Evolutionary conservation across 768 basidiomycete species (phyloP).

Genomic region (Mycena latifolia): DNA sequence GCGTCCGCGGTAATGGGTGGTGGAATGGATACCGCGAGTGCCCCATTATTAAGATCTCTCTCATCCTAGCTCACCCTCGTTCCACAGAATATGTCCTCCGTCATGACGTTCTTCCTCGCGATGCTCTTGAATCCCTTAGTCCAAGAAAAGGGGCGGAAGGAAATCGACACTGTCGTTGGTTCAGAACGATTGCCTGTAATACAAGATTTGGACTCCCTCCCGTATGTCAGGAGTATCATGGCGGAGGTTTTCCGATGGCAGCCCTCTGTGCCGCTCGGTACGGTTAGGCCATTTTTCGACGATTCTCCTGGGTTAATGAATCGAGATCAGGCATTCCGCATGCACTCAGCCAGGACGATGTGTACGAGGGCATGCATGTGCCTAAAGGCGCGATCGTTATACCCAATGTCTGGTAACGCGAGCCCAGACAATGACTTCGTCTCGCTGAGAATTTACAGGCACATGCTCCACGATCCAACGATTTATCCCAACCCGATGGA

Average conservation of each 20-base stretch:
- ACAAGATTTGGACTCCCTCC: constrained; percentile 15
- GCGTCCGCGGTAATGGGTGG: constrained; percentile 12
- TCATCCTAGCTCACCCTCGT: background rate
- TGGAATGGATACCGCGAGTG: constrained; percentile 19
- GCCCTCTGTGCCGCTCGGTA: constrained; percentile 32
- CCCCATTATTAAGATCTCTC: too few relatives aligned
- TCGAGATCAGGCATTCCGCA: constrained; percentile 4
- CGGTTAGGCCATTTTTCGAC: background rate
- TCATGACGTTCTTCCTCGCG: constrained; percentile 25
- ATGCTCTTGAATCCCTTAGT: constrained; percentile 30
- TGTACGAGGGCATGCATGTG: constrained; percentile 24
- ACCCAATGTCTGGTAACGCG: constrained; percentile 17
- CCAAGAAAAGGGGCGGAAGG: constrained; percentile 18
- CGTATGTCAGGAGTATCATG: constrained; percentile 25
- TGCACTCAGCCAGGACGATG: constrained; percentile 15
- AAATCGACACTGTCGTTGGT: constrained; percentile 27
- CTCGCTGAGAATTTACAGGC: background rate
- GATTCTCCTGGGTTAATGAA: too few relatives aligned
- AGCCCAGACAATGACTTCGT: background rate
- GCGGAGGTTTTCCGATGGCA: constrained; percentile 30
- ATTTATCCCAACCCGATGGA: background rate
- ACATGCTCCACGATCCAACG: constrained; percentile 11
- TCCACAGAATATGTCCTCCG: constrained; percentile 4
- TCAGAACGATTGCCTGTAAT: constrained; percentile 24
- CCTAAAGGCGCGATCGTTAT: constrained; percentile 22